Base-by-base conservation (phyloP, 176 grass and related monocot genomes). In the Avena sativa region DNA sequence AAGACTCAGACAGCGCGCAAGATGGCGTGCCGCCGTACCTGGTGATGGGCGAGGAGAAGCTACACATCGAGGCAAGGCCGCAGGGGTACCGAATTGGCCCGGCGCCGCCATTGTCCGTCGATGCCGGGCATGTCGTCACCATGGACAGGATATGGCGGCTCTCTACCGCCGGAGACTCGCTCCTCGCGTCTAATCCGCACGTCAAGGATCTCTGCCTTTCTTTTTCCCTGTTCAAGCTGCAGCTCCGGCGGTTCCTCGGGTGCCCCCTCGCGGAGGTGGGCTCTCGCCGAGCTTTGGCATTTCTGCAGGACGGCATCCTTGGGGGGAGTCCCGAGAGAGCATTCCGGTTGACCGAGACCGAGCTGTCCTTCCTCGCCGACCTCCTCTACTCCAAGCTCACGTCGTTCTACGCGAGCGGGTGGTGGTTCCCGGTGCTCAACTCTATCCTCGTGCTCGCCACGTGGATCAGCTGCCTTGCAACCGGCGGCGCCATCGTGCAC, bases 361-460 rank as follows among this genome's bases (percentile, higher is more conserved):
- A 91, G 85, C 59, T 91, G 12, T 75, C 85, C 75, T 91, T 91
- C 76, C 81, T 87, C 26, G 50, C 81, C 38, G 85, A 91, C 89
- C 80, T 91, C 50, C 74, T 87, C 76, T 91, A 91, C 89, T 91
- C 85, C 6, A 91, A 91, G 85, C 85, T 91, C 76, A 84, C 89
- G 10, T 78, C 79, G 2, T 84, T 91, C 38, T 91, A 91, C 81
- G 85, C 89, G 15, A 87, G 85, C 76, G 89, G 89, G 1, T 87
- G 89, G 89, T 91, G 85, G 75, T 91, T 84, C 76, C 89, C 89
- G 2, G 89, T 23, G 20, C 66, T 91, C 49, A 87, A 91, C 76
- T 12, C 26, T 0, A 20, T 68, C 36, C 85, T 91, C 25, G 89
- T 87, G 26, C 4, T 84, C 10, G 38, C 81, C 59, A 91, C 81